Percentiles rank a stretch among this genome's conserved stretches.
Evolutionary conservation across 2,329 filamentous ascomycete genomes (phyloP).

Genomic region (Camptophora hylomeconis): DNA sequence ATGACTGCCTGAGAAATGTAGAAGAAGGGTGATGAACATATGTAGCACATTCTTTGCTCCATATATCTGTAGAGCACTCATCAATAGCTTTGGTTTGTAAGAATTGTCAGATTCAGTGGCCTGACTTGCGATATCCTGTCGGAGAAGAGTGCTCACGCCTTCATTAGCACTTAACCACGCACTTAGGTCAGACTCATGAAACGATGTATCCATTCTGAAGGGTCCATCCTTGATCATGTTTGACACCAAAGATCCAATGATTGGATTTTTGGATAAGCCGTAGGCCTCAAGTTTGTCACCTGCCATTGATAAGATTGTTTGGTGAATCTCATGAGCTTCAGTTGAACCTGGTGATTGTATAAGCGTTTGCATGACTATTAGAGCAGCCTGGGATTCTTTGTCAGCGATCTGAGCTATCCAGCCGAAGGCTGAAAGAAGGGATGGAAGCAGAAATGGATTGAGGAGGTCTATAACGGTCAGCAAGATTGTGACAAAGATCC

Average conservation of each 20-base stretch:
- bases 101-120: conserved; percentile 5
- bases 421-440: conserved; percentile 43
- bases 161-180: conserved; percentile 6
- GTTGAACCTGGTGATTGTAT: conserved; percentile 45
- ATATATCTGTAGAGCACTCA: conserved; percentile 25
- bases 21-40: conserved; percentile 28
- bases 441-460: conserved; percentile 50
- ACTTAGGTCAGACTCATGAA: background rate
- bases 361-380: conserved; percentile 44
- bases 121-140: conserved; percentile 6
- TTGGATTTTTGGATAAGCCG: too few relatives aligned
- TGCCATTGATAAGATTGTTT: conserved; percentile 39
- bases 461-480: conserved; percentile 37
- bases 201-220: too few relatives aligned
- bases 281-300: too few relatives aligned
- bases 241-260: too few relatives aligned
- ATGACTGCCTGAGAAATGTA: conserved; percentile 27
- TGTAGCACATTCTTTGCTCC: conserved; percentile 27
- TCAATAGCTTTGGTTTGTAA: conserved; percentile 2
- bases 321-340: conserved; percentile 48
- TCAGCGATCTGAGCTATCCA: conserved; percentile 38
- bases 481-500: conserved; percentile 4
- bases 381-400: conserved; percentile 35
- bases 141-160: conserved; percentile 4
- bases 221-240: too few relatives aligned